A percentile compares a stretch with the other conserved stretches of the same genome.
Conservation (phyloP, 352 stramenopile genomes). For the Pythium guiyangense region DNA sequence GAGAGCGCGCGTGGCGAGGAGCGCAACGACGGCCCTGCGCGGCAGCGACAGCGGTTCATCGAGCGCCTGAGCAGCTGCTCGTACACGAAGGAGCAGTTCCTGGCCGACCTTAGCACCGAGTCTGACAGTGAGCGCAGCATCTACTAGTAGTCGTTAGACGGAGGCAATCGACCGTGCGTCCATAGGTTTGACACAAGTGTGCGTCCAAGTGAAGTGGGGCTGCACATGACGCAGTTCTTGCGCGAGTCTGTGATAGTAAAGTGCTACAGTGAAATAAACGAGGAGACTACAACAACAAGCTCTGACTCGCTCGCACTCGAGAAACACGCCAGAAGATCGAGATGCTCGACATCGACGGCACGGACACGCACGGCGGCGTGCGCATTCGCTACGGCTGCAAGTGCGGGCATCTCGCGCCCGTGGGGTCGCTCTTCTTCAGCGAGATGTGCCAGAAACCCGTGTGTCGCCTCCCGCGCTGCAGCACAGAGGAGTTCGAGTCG, state of each 20-base stretch:
- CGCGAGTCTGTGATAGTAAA: no score
- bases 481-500: slow-evolving; percentile 83
- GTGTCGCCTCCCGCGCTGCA: slow-evolving; percentile 62
- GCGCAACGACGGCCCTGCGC: background rate
- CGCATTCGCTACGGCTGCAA: slow-evolving; percentile 67
- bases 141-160: no score
- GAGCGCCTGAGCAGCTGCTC: background rate
- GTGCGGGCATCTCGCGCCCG: slow-evolving; percentile 58
- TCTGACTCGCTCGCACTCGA: slow-evolving; percentile 1
- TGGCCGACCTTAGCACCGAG: background rate
- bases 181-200: no score
- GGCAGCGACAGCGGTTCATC: background rate
- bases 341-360: slow-evolving; percentile 12
- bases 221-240: no score
- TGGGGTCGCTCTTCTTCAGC: slow-evolving; percentile 69
- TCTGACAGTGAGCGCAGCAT: background rate
- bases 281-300: no score
- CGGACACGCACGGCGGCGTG: slow-evolving; percentile 22
- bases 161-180: no score
- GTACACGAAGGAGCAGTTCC: background rate
- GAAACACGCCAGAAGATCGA: background rate
- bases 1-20: background rate
- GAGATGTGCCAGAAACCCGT: slow-evolving; percentile 73
- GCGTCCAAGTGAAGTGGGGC: no score
- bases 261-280: no score